Base-by-base conservation (phyloP, 2,329 filamentous ascomycete genomes). In the Penicillium expansum region DNA sequence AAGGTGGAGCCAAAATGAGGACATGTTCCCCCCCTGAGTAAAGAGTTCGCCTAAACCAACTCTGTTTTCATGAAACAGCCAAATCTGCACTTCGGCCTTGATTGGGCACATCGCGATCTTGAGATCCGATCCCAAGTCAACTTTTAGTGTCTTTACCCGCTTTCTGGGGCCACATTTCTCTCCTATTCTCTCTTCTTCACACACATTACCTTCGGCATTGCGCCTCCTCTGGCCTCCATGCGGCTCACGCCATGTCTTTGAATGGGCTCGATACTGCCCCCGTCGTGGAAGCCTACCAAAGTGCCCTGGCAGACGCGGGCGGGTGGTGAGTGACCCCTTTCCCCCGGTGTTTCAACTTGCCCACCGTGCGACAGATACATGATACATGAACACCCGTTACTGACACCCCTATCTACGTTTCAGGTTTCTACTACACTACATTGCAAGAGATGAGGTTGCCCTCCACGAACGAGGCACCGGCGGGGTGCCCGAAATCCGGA, bases 381-480 rank as follows among this genome's bases (percentile, higher is more conserved):
- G 11, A 29, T 54, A 32, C 16, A 27, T 27, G 13, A 49, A n/a
- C 11, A 11, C 10, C 22, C 27, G 43, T 54, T 48, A 50, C 55
- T 52, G 33, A 55, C 55, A 42, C 44, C 47, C 27, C 29, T 22
- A 55, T 49, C 29, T 24, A 55, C 48, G 30, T 55, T 56, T 33
- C 70, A 97, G 94, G 94, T 94, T 99, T 70, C 85, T 97, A 61
- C 86, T 99, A 67, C 92, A 93, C 73, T 99, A 99, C 77, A 82
- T 85, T 61, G 88, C 88, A 60, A 88, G 94, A 74, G 94, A 99
- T 79, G 90, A 93, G 66, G 83, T 99, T 59, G 87, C 90, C 63
- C 77, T 99, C 55, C 80, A 94, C 57, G 85, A 82, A 58, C 85
- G 84, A 64, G 94, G 94, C 48, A 88, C 82, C 64, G 90, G 90